Evolutionary conservation across 768 basidiomycete genomes (phyloP), one percentile per base, ranked within the genome.

Genomic region (Filobasidium wieringae): DNA sequence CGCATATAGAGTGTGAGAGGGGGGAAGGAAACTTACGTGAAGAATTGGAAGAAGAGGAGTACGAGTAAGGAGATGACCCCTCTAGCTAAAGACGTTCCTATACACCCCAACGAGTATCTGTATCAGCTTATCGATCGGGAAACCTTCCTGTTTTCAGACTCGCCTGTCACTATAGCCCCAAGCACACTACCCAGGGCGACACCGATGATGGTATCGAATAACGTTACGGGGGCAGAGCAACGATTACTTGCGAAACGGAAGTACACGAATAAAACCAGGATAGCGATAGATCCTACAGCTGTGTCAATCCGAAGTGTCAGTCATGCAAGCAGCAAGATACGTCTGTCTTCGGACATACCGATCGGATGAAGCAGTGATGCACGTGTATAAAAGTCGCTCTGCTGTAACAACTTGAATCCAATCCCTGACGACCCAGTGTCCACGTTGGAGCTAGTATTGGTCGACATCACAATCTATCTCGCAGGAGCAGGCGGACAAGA

Each of bases 161-260:
- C 32, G 17, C 29, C 19, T 17, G 39, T 39, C 6, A 22, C n/a
- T n/a, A 26, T n/a, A n/a, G 34, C 29, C 26, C 36, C 12, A 24
- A 51, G 14, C 22, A 51, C 54, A n/a, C 49, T 53, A 51, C 63
- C 63, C 22, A 64, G 29, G 27, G 63, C 63, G 43, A 64, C 53
- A 29, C 45, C 60, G 34, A 61, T 30, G 24, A 64, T 60, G 33
- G 52, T 37, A 49, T 64, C 63, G 32, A 51, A 64, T n/a, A 64
- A 33, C 27, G 63, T 64, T 4, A 64, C 27, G 4, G 63, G 63
- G 14, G 63, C 59, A 8, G 60, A 56, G 14, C 39, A 45, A 34
- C 63, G 50, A 55, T 64, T 64, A 30, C 37, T 45, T 31, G 47
- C 47, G 7, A 64, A 29, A 15, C 63, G 55, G 15, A 64, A 52